Evolutionary conservation across 2,329 filamentous ascomycete species (phyloP), one percentile per base, ranked within the genome.

Genomic region (Didymella pinodella): DNA sequence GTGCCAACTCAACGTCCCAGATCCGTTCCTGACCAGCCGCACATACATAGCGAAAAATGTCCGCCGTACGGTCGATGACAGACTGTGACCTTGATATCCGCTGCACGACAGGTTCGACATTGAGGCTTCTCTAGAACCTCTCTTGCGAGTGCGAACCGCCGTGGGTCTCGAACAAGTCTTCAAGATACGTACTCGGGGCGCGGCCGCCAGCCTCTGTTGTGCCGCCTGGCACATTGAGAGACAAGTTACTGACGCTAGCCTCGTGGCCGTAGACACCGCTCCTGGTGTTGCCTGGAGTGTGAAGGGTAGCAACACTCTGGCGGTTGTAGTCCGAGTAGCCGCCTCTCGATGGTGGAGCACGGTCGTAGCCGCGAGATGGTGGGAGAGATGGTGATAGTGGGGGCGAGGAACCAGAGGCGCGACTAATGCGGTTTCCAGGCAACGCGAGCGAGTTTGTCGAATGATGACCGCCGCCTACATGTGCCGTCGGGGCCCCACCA

Each of bases 131-230:
- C 71, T 75, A 75, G 51, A 70, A 75, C 60, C 74, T 65, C 46
- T 75, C 73, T 54, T 68, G 62, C 32, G 71, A 65, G 12, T 64
- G 75, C 49, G 71, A 75, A 18, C 40, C 53, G 22, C 79, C 80
- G 70, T 93, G 89, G 63, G 90, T 91, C 71, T 93, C 92, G 61
- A 97, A 89, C 48, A 98, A 78, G 75, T 97, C 93, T 59, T 98
- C 93, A 38, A 98, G 82, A 74, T 93, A 97, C 18, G 92, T 91
- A 75, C 92, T 96, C 0, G 94, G 94, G 16, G 93, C 90, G 57
- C 93, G 84, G 56, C 88, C 87, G 52, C 87, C 89, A 14, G 87
- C 83, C 3, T 65, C 71, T 38, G 50, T 66, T 26, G 70, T 69
- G 26, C 74, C 74, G 6, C 76, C 77, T 12, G 89, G 84, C 55